Conservation (phyloP, 805 yeast species). For the Saturnispora dispora region DNA sequence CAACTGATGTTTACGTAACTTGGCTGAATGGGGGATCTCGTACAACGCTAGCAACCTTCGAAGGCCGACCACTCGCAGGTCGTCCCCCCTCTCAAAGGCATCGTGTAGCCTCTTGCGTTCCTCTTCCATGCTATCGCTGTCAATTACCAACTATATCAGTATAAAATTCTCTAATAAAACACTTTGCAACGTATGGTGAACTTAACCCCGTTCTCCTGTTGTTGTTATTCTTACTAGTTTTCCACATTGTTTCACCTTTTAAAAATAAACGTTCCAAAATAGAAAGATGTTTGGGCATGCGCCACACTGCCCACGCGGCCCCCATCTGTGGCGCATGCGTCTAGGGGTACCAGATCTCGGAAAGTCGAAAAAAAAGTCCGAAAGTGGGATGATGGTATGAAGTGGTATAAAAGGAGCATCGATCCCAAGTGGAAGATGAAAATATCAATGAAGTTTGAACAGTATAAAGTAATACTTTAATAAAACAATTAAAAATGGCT, state of each 20-base stretch:
- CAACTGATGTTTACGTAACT: background rate
- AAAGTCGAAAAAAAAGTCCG: background rate
- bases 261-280: background rate
- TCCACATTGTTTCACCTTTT: background rate
- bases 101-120: background rate
- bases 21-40: background rate
- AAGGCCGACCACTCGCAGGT: background rate
- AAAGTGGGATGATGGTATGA: conserved; percentile 1
- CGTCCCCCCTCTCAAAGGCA: background rate
- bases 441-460: background rate
- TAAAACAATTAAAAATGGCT: background rate
- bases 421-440: background rate
- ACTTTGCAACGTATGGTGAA: background rate
- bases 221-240: too few relatives aligned
- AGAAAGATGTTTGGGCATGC: background rate
- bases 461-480: background rate
- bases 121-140: background rate
- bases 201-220: background rate
- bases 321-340: background rate
- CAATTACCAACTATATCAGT: too few relatives aligned
- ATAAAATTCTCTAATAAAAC: background rate
- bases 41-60: background rate
- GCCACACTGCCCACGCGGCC: background rate
- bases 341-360: background rate
- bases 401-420: background rate